phyloP scores from a whole-genome alignment of 371 early-diverging fungal genomes.

The Mucor saturninus region DNA sequence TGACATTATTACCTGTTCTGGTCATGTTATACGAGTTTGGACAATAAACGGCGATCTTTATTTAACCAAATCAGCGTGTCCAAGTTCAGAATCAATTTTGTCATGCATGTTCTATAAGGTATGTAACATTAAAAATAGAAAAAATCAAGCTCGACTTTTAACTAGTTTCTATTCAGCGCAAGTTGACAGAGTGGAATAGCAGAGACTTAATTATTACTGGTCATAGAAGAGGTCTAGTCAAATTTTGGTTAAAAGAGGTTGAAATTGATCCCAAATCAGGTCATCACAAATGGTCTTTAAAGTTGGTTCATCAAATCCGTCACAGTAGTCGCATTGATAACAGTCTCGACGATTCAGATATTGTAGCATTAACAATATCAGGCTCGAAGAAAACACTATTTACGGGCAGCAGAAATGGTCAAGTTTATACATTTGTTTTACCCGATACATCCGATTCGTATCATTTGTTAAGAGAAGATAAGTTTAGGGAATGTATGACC shows the following conservation, averaged over 20 bases:
- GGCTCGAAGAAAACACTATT: constrained; percentile 61
- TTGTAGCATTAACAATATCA: constrained; percentile 39
- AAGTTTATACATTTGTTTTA: constrained; percentile 65
- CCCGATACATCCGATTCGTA: constrained; percentile 73
- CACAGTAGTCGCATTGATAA: constrained; percentile 31
- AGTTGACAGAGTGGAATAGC: constrained; percentile 28
- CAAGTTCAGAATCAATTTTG: constrained; percentile 62
- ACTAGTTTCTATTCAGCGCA: constrained; percentile 5
- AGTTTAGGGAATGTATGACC: constrained; percentile 60
- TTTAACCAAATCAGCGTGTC: constrained; percentile 56
- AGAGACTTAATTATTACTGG: constrained; percentile 64
- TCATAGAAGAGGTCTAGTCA: constrained; percentile 58
- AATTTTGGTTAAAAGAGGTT: constrained; percentile 55
- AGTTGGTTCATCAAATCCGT: constrained; percentile 31
- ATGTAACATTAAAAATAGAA: not conserved
- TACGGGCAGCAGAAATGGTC: constrained; percentile 66
- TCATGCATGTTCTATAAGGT: constrained; percentile 66
- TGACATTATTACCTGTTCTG: constrained; percentile 74
- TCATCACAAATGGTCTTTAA: constrained; percentile 38
- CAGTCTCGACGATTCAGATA: constrained; percentile 31
- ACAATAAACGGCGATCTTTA: constrained; percentile 77
- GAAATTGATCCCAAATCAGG: constrained; percentile 35
- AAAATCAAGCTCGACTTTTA: not conserved
- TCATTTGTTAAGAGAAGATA: constrained; percentile 67
- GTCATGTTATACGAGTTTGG: constrained; percentile 66